These are phyloP conservation scores for Mycena citricolor DNA, from an alignment of 1,284 basidiomycete genomes.

Conservation along the genomic window DNA sequence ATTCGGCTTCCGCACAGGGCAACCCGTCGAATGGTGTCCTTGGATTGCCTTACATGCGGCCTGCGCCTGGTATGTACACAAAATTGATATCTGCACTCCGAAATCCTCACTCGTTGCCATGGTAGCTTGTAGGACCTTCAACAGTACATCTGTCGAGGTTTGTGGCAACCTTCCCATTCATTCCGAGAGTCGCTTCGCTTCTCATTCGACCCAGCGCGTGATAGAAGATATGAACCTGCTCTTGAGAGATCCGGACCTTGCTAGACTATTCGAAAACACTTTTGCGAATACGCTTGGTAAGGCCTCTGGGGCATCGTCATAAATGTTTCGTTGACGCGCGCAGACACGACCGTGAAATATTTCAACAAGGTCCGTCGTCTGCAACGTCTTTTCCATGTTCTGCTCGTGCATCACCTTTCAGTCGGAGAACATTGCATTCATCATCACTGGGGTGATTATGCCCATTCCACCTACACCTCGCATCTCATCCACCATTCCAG, in stretches of 20 bases:
- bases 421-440: conserved; percentile 71
- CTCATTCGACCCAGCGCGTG: conserved; percentile 47
- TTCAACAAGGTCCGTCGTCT: too few relatives aligned
- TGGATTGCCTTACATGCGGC: conserved; percentile 69
- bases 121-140: conserved; percentile 71
- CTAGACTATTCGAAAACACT: conserved; percentile 73
- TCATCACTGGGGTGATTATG: conserved; percentile 64
- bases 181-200: conserved; percentile 6
- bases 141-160: conserved; percentile 70
- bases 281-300: conserved; percentile 75
- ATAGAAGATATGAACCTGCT: conserved; percentile 67
- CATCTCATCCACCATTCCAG: too few relatives aligned
- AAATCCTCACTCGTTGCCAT: too few relatives aligned
- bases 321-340: too few relatives aligned
- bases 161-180: background rate
- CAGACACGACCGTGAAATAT: conserved; percentile 76
- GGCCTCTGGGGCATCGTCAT: too few relatives aligned
- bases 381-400: conserved; percentile 1
- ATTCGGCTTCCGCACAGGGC: conserved; percentile 60
- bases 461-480: too few relatives aligned
- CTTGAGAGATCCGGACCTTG: conserved; percentile 72
- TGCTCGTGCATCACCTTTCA: conserved; percentile 20
- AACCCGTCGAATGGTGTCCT: conserved; percentile 59
- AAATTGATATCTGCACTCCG: too few relatives aligned
- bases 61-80: too few relatives aligned